Base-by-base conservation (phyloP, 2,329 filamentous ascomycete species). In the Aspergillus quadricinctus region DNA sequence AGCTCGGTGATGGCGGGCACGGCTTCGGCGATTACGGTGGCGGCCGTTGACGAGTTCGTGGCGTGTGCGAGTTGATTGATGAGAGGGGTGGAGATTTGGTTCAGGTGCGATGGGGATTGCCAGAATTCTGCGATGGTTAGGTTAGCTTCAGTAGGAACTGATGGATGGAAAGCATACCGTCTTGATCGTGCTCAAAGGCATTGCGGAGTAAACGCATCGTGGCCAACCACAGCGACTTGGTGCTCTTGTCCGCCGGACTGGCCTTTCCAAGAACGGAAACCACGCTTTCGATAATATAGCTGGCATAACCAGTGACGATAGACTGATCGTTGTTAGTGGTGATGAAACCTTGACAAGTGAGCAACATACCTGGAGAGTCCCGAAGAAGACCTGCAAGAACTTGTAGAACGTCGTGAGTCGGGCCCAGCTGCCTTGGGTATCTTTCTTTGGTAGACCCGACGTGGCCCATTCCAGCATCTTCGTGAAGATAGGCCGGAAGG, bases 291-390 rank as follows among this genome's bases (percentile, higher is more conserved):
- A 96, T 75, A 28, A 96, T 78, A 69, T 96, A 96, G 58, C 87
- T 88, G 1, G 90, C 88, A 72, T 99, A 99, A 73, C 87, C 88
- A 9, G 94, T 97, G 57, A 97, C 92, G 56, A 97, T 93, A 7
- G 91, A 94, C 81, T 82, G 63, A 0, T 50, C 50, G 37, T 45
- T 10, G 48, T 66, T 56, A 67, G 56, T 1, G 23, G 17, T 3
- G 19, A n/a, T 8, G 19, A 10, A 40, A 48, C 14, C 60, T 52
- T 56, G 25, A 52, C 25, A 25, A 52, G 4, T 14, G 5, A 17
- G 10, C 9, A 23, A 40, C 70, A 54, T 71, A 80, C 80, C 75
- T 94, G 94, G 59, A 97, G 86, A 61, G 85, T 88, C 57, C 87
- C 85, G 67, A 96, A 96, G 75, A 97, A 92, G 14, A 82, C 77